Evolutionary conservation across 148 eudicot species (phyloP), one percentile per base, ranked within the genome.

Genomic region (Rhododendron williamsianum): DNA sequence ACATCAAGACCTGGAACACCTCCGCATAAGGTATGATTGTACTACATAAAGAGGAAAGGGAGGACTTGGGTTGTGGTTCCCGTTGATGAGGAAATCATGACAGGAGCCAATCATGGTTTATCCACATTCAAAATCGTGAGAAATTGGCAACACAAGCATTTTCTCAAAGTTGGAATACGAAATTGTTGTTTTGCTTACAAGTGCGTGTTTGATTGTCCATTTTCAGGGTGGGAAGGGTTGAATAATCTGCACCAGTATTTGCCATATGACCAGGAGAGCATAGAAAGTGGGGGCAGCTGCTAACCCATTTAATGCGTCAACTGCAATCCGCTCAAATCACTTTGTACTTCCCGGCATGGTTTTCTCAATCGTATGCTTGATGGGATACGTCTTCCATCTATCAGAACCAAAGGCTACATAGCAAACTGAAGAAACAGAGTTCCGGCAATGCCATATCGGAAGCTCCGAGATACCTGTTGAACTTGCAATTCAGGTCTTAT

Each of bases 1-100:
- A 86, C 71, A 86, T 56, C 86, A 84, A 91, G 96, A 87, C 96
- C 96, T 23, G 94, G 92, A 71, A 93, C 94, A 86, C 94, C 96
- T 27, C 96, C 96, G 8, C 92, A 90, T 71, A 92, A 93, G 93
- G 96, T 93, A 92, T 78, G 67, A 80, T 78, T 82, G 9, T 67
- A 54, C 33, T 9, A 46, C 49, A 46, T 46, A 46, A 46, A 46
- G 49, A 46, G 49, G 9, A 46, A 9, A 46, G 49, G 13, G 73
- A 19, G 43, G 27, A 45, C 10, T 69, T 63, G 21, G 11, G 4
- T 21, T 52, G 82, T 30, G 25, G 36, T 49, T 49, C 36, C 7
- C 2, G 2, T 77, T 45, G n/a, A 48, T 27, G 60, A 79, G 60
- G 81, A 79, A 79, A 79, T 79, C 56, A 60, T 33, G 6, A 27